phyloP scores from a whole-genome alignment of 305 asterid species.

The Ilex paraguariensis region DNA sequence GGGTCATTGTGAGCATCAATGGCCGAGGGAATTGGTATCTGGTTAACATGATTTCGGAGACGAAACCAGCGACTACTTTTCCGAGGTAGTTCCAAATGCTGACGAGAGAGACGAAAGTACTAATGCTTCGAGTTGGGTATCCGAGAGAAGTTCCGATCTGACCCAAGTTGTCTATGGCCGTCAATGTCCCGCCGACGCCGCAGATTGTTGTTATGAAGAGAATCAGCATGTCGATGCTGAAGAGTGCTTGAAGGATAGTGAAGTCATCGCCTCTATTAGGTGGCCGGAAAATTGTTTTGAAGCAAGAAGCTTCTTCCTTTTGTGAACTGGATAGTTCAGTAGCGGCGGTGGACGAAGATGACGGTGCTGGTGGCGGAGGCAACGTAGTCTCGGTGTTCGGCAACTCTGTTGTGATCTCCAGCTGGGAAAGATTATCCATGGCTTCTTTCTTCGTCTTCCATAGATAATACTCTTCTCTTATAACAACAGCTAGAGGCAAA shows the following conservation, averaged over 20 bases:
- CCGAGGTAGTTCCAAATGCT: slow-evolving; percentile 87
- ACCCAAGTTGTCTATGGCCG: slow-evolving; percentile 73
- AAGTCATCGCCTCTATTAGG: slow-evolving; percentile 69
- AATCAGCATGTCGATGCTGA: slow-evolving; percentile 65
- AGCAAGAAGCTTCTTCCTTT: too few species aligned
- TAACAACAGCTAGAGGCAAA: slow-evolving; percentile 39
- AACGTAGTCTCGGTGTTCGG: not conserved
- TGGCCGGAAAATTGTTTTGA: slow-evolving; percentile 55
- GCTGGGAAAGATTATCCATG: slow-evolving; percentile 15
- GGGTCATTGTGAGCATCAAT: slow-evolving; percentile 42
- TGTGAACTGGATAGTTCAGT: too few species aligned
- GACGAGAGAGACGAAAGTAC: slow-evolving; percentile 73
- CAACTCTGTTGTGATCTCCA: slow-evolving; percentile 27
- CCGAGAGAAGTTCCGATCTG: slow-evolving; percentile 63
- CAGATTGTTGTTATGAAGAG: slow-evolving; percentile 60
- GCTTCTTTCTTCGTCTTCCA: slow-evolving; percentile 28
- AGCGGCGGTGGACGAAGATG: slow-evolving; percentile 10
- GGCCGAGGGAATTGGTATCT: slow-evolving; percentile 69
- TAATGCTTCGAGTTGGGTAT: slow-evolving; percentile 50
- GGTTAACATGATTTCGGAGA: slow-evolving; percentile 49
- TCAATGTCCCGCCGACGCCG: slow-evolving; percentile 77
- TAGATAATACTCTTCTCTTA: slow-evolving; percentile 40
- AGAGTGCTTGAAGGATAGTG: slow-evolving; percentile 80
- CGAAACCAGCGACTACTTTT: slow-evolving; percentile 60
- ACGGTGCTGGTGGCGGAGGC: not conserved